Conservation (phyloP, 352 stramenopile genomes). For the Pythium periplocum region DNA sequence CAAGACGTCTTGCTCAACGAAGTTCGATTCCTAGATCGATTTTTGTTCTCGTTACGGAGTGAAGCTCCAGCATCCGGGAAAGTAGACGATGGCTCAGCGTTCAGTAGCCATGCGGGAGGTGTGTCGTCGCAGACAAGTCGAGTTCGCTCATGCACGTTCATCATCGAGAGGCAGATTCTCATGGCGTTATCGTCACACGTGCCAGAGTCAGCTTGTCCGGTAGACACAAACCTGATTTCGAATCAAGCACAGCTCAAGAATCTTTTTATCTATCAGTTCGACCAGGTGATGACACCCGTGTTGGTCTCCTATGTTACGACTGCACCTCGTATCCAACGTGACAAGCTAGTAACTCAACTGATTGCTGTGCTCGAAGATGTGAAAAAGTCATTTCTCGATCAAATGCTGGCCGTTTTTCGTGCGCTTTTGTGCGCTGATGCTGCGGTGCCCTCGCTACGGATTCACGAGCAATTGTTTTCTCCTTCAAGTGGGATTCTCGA, state of each 20-base stretch:
- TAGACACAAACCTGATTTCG: conserved; percentile 36
- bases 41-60: conserved; percentile 34
- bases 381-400: conserved; percentile 38
- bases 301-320: conserved; percentile 8
- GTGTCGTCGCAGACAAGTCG: conserved; percentile 11
- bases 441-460: neutral
- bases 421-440: conserved; percentile 30
- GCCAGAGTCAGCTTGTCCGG: neutral
- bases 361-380: conserved; percentile 62
- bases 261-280: conserved; percentile 29
- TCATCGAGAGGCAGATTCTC: conserved; percentile 17
- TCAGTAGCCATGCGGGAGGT: neutral
- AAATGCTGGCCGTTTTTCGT: conserved; percentile 36
- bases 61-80: neutral
- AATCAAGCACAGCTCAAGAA: conserved; percentile 45
- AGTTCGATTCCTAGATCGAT: conserved; percentile 44
- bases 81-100: neutral
- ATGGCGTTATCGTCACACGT: neutral
- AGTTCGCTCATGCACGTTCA: conserved; percentile 22
- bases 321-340: conserved; percentile 19
- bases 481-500: conserved; percentile 47
- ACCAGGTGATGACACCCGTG: conserved; percentile 22
- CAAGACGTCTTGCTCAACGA: conserved; percentile 18
- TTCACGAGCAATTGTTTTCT: conserved; percentile 54
- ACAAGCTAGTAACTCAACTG: conserved; percentile 47